Conservation (phyloP, 495 filamentous ascomycete species). For the Bacidia rubella region DNA sequence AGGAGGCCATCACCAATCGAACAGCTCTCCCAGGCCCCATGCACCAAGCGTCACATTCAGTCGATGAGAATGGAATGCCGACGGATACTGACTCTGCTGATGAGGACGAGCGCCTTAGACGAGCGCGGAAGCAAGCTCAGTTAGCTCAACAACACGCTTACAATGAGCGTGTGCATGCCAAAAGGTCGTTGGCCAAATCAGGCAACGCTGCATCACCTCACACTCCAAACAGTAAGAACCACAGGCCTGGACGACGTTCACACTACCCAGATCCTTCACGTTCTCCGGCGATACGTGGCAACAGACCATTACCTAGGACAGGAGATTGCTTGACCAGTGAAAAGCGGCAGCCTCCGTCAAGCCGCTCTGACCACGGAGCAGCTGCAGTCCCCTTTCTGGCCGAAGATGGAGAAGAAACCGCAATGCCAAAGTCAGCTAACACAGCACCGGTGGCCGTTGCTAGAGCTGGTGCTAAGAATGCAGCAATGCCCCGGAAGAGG, state of each 20-base stretch:
- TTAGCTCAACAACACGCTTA: neutral
- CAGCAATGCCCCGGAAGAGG: slow-evolving; percentile 3
- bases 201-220: neutral
- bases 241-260: neutral
- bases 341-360: slow-evolving; percentile 3
- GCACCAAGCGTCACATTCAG: neutral
- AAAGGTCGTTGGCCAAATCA: neutral
- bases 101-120: neutral
- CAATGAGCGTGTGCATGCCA: neutral
- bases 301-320: slow-evolving; percentile 4
- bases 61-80: neutral
- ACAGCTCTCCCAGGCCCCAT: neutral
- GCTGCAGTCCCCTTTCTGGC: slow-evolving; percentile 23
- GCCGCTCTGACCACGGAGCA: slow-evolving; percentile 10
- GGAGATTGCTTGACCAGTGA: neutral
- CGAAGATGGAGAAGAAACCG: slow-evolving; percentile 30
- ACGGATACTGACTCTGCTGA: neutral
- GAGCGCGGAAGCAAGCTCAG: neutral
- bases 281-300: neutral
- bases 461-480: neutral
- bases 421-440: too few species aligned
- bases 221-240: neutral
- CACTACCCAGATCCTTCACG: neutral
- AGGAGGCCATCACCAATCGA: neutral
- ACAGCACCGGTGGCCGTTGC: neutral